These are phyloP conservation scores for Colletotrichum kahawae DNA, from an alignment of 2,329 filamentous ascomycete species.

Conservation along the genomic window DNA sequence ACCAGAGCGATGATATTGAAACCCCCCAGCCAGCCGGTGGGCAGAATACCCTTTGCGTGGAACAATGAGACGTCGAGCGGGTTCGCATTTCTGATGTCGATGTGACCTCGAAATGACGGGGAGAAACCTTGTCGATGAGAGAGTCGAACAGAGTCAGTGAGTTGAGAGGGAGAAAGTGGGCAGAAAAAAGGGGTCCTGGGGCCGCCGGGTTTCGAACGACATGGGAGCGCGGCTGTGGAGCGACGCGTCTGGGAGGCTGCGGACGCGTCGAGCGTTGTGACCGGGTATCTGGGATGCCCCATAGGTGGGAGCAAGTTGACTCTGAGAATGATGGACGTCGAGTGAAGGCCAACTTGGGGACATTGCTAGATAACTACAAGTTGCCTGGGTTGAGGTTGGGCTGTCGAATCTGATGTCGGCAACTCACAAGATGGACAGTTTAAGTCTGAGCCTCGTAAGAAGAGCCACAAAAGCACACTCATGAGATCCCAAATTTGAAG, in stretches of 20 bases:
- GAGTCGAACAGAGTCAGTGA: neutral
- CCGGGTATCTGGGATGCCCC: neutral
- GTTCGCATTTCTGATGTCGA: neutral
- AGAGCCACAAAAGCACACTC: neutral
- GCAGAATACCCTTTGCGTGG: neutral
- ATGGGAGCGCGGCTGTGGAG: conserved; percentile 12
- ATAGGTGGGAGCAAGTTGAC: neutral
- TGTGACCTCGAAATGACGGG: neutral
- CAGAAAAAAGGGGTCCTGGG: conserved; percentile 4
- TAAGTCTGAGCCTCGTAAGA: neutral
- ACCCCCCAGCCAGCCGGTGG: neutral
- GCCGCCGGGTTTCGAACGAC: neutral
- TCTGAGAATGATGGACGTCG: neutral
- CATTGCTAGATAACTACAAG: neutral
- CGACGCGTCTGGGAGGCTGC: neutral
- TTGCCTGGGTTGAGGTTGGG: neutral
- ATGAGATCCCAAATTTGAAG: neutral
- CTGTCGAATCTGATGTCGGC: neutral
- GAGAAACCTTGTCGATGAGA: neutral
- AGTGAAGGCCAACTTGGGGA: neutral
- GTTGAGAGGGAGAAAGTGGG: neutral
- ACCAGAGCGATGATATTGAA: conserved; percentile 1
- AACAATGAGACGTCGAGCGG: conserved; percentile 1
- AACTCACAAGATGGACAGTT: neutral
- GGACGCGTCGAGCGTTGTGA: neutral